Evolutionary conservation across 495 filamentous ascomycete genomes (phyloP).

Genomic region (Collariella sp.): DNA sequence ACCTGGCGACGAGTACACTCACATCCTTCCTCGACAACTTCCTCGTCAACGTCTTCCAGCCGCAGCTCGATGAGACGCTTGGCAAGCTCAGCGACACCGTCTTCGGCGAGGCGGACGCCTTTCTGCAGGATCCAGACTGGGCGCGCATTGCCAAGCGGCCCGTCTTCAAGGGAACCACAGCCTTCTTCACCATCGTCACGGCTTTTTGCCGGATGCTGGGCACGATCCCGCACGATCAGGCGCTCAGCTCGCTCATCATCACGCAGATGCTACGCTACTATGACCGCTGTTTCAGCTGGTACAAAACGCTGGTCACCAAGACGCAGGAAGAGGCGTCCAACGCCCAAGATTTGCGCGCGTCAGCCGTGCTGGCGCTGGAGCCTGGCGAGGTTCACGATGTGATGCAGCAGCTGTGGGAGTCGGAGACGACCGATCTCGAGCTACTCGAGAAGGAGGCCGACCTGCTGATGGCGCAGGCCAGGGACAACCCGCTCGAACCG

Average conservation of each 20-base stretch:
- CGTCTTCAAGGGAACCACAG: slow-evolving; percentile 85
- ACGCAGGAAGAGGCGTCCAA: slow-evolving; percentile 37
- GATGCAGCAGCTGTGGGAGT: slow-evolving; percentile 54
- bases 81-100: slow-evolving; percentile 76
- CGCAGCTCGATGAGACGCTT: slow-evolving; percentile 91
- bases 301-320: slow-evolving; percentile 58
- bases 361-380: slow-evolving; percentile 59
- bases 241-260: slow-evolving; percentile 85
- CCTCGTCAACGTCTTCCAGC: slow-evolving; percentile 94
- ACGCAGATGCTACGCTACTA: slow-evolving; percentile 84
- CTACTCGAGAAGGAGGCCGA: slow-evolving; percentile 57
- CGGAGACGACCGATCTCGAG: slow-evolving; percentile 33
- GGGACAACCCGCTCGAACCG: slow-evolving; percentile 53
- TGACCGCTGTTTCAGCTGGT: slow-evolving; percentile 85
- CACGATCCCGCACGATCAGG: slow-evolving; percentile 90
- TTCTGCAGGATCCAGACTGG: slow-evolving; percentile 83
- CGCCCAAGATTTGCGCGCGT: slow-evolving; percentile 52
- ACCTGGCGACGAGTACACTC: slow-evolving; percentile 76
- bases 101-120: slow-evolving; percentile 77
- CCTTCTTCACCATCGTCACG: slow-evolving; percentile 77
- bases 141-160: slow-evolving; percentile 63
- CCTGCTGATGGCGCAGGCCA: slow-evolving; percentile 56
- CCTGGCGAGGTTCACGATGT: slow-evolving; percentile 58
- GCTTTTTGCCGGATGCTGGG: slow-evolving; percentile 93
- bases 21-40: slow-evolving; percentile 98